These are phyloP conservation scores for Brassica carinata DNA, from an alignment of 345 rosid species.

Conservation along the genomic window DNA sequence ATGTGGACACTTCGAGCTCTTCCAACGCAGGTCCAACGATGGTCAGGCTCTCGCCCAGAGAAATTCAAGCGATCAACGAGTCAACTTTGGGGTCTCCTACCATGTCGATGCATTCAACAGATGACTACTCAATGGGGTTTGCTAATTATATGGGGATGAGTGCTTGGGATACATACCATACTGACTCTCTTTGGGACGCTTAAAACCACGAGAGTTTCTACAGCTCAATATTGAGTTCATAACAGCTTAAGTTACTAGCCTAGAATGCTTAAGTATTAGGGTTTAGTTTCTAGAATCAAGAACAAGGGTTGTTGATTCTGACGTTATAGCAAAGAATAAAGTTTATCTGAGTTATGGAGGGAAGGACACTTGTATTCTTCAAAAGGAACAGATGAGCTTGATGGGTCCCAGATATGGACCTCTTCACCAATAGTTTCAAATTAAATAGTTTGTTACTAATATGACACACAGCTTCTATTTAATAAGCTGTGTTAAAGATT, in stretches of 20 bases:
- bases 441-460: constrained; percentile 2
- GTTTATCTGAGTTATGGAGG: constrained; percentile 37
- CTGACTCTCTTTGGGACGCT: constrained; percentile 41
- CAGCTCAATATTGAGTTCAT: background rate
- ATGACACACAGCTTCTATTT: constrained; percentile 36
- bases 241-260: background rate
- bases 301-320: constrained; percentile 41
- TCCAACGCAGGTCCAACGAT: constrained; percentile 46
- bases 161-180: constrained; percentile 38
- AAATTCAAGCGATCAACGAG: constrained; percentile 88
- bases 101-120: constrained; percentile 60
- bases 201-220: constrained; percentile 5
- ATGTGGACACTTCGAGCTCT: constrained; percentile 30
- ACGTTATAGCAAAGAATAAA: constrained; percentile 27
- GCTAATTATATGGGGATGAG: constrained; percentile 23
- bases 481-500: constrained; percentile 36
- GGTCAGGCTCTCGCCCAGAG: constrained; percentile 68
- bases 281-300: constrained; percentile 25
- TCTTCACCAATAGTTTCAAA: constrained; percentile 14
- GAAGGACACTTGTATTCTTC: constrained; percentile 24
- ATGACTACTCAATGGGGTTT: constrained; percentile 23
- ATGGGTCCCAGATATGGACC: constrained; percentile 39
- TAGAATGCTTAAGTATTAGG: constrained; percentile 4
- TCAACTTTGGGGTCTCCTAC: constrained; percentile 83
- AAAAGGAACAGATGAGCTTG: constrained; percentile 9